Percentiles rank a stretch among this genome's conserved stretches.
phyloP scores from a whole-genome alignment of 129 eudicot species.

The Logfia minima region DNA sequence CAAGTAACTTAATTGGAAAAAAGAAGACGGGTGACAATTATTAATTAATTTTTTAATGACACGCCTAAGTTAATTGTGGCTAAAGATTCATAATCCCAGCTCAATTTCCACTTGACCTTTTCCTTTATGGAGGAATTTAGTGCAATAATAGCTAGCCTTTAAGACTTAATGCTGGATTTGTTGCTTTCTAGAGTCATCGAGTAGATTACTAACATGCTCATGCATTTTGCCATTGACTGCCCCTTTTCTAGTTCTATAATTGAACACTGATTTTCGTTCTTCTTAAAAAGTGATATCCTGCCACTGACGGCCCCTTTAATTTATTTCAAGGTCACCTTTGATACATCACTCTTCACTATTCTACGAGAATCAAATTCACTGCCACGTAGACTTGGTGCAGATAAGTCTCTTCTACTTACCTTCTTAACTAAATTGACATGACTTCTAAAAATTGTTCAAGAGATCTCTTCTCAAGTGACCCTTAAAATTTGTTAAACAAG shows the following conservation, averaged over 20 bases:
- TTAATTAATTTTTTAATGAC: slow-evolving; percentile 26
- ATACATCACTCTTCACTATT: too few species aligned
- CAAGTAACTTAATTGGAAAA: not conserved
- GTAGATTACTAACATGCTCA: slow-evolving; percentile 32
- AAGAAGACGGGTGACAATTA: slow-evolving; percentile 6
- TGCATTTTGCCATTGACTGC: slow-evolving; percentile 27
- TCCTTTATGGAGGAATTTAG: slow-evolving; percentile 22
- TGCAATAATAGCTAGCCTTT: slow-evolving; percentile 27
- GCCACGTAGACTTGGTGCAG: too few species aligned
- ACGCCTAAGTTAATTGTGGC: slow-evolving; percentile 29
- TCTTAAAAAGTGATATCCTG: not conserved
- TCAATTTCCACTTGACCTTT: slow-evolving; percentile 30
- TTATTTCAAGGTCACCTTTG: too few species aligned
- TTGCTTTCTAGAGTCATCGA: slow-evolving; percentile 33
- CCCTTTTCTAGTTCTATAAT: slow-evolving; percentile 20
- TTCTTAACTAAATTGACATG: too few species aligned
- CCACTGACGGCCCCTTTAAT: not conserved
- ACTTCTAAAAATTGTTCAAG: too few species aligned
- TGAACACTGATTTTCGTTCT: not conserved
- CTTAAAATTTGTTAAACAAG: too few species aligned
- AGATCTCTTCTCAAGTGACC: too few species aligned
- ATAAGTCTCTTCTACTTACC: too few species aligned
- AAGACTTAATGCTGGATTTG: slow-evolving; percentile 35
- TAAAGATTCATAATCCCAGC: slow-evolving; percentile 25
- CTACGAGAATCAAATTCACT: too few species aligned